Evolutionary conservation across 495 filamentous ascomycete genomes (phyloP).

Genomic region (Penicillium lagena): DNA sequence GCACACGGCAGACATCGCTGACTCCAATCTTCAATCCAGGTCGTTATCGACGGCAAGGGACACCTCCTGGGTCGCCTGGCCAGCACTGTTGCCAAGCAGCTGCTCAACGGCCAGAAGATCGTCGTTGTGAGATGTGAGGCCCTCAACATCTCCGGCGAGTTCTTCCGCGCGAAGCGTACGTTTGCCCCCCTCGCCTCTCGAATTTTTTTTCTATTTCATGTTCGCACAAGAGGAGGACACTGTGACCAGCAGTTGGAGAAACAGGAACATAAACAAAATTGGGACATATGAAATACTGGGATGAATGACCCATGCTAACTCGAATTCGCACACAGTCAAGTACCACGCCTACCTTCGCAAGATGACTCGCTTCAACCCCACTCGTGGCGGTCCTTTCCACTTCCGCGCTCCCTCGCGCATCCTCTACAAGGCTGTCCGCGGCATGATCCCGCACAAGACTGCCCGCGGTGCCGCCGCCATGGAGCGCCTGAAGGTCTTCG

Average conservation of each 20-base stretch:
- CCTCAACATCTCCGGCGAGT: constrained; percentile 99
- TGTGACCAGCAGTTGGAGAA: too few relatives aligned
- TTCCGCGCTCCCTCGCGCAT: constrained; percentile 98
- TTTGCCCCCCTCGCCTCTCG: constrained; percentile 30
- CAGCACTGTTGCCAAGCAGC: constrained; percentile 98
- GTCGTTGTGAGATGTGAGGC: constrained; percentile 97
- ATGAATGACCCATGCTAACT: constrained; percentile 20
- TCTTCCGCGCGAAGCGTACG: constrained; percentile 99
- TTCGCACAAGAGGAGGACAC: too few relatives aligned
- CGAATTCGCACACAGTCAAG: constrained; percentile 67
- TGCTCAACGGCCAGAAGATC: constrained; percentile 99
- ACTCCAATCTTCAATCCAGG: constrained; percentile 43
- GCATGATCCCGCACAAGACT: constrained; percentile 99
- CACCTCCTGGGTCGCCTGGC: constrained; percentile 98
- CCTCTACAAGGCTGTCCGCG: constrained; percentile 99
- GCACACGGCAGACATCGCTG: constrained; percentile 9
- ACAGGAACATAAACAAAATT: too few relatives aligned
- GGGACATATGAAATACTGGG: too few relatives aligned
- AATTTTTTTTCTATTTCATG: constrained; percentile 3
- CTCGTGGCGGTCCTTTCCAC: constrained; percentile 98
- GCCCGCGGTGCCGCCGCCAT: constrained; percentile 91
- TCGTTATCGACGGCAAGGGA: constrained; percentile 99
- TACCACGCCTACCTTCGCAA: constrained; percentile 99
- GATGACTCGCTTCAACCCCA: constrained; percentile 99
- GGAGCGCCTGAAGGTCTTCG: constrained; percentile 98